Base-by-base conservation (phyloP, 192 early-diverging fungal genomes). In the Phlyctochytrium arcticum region DNA sequence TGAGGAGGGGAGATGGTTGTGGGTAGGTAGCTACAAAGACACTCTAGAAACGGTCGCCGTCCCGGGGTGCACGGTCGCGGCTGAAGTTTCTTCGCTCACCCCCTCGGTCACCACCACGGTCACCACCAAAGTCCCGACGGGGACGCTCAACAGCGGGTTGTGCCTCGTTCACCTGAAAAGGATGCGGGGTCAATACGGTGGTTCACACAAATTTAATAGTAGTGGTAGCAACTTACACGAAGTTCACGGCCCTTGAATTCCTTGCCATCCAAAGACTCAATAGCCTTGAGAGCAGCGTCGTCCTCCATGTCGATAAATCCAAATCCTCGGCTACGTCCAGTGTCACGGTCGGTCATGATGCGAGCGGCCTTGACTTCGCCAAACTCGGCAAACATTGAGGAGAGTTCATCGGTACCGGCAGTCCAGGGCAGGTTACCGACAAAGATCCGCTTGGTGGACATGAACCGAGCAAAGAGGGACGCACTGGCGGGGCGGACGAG, bases 391-490 rank as follows among this genome's bases (percentile, higher is more conserved):
- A 91, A 88, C 62, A 81, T 75, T 24, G 70, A 36, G 23, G 64
- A 67, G 49, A 91, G 72, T 72, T 80, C 78, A 48, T 88, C 83
- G 26, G 73, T 74, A 58, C 77, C 77, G 34, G 75, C 75, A 57
- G 84, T 76, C 80, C 80, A 91, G 35, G 85, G 74, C 34, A 91
- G 75, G 72, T 81, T 80, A 42, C 89, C 88, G 36, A 90, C 84
- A 67, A 87, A 91, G 55, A 90, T 67, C 49, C 77, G 80, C 48
- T 70, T 74, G 0, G 68, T 54, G 19, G 62, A 27, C 62, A 57
- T 64, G 62, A 21, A 9, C 5, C 59, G 59, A n/a, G 29, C 46
- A n/a, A 19, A 44, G 39, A 44, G 21, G 39, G 39, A n/a, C n/a
- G n/a, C n/a, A n/a, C n/a, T n/a, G n/a, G n/a, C n/a, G n/a, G n/a